Evolutionary conservation across 306 rosid genomes (phyloP).

Genomic region (Hippophae tibetana): DNA sequence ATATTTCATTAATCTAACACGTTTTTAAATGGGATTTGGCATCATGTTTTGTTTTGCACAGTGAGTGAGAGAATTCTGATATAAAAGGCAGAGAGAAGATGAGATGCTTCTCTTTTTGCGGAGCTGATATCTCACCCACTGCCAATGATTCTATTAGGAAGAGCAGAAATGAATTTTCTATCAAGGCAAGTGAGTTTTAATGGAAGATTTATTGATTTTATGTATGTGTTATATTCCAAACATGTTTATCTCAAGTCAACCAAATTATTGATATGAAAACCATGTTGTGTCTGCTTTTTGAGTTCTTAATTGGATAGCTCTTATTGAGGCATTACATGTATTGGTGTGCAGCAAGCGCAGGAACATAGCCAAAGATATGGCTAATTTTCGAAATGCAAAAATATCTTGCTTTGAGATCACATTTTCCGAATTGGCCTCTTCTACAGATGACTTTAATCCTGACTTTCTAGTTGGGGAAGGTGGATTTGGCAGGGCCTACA

Average conservation of each 20-base stretch:
- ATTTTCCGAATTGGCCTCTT: constrained; percentile 24
- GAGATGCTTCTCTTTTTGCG: constrained; percentile 41
- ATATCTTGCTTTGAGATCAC: constrained; percentile 28
- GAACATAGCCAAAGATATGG: constrained; percentile 30
- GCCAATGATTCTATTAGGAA: not conserved
- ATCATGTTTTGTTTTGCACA: not conserved
- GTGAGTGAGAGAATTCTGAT: not conserved
- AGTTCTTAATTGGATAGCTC: no score
- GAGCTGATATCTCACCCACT: not conserved
- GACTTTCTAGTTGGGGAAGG: constrained; percentile 43
- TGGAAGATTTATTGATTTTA: no score
- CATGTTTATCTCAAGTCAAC: no score
- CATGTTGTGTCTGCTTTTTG: no score
- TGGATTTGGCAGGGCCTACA: constrained; percentile 58
- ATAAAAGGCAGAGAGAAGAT: constrained; percentile 6
- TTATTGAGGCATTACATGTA: no score
- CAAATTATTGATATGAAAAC: no score
- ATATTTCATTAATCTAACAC: no score
- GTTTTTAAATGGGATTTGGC: no score
- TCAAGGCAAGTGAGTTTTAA: constrained; percentile 28
- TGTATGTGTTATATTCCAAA: no score
- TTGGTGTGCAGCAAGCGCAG: constrained; percentile 35
- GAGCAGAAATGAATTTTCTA: not conserved
- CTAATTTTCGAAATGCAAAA: constrained; percentile 35
- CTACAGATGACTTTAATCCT: constrained; percentile 39